These are phyloP conservation scores for Cochlearia excelsa DNA, from an alignment of 345 rosid genomes.

Conservation along the genomic window DNA sequence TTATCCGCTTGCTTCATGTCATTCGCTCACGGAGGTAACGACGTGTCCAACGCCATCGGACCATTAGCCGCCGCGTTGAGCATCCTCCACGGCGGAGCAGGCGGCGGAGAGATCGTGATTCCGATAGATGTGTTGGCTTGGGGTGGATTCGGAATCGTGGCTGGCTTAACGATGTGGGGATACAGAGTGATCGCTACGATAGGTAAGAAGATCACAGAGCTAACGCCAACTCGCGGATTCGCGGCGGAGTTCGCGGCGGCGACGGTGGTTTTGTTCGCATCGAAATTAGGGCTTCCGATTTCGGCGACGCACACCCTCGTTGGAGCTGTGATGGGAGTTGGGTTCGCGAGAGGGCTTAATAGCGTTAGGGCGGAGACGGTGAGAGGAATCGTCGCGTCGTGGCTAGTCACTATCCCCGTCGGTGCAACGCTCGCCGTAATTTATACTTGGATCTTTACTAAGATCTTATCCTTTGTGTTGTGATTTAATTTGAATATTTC, in stretches of 20 bases:
- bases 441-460: conserved; percentile 89
- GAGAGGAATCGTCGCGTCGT: conserved; percentile 80
- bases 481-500: conserved; percentile 37
- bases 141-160: conserved; percentile 97
- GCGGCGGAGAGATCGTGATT: conserved; percentile 61
- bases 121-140: conserved; percentile 87
- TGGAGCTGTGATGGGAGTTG: conserved; percentile 99
- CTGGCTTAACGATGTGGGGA: conserved; percentile 88
- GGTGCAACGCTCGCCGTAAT: conserved; percentile 77
- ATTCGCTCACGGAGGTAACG: conserved; percentile 93
- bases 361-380: conserved; percentile 88
- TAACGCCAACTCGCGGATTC: conserved; percentile 93
- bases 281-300: conserved; percentile 82
- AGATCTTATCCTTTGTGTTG: conserved; percentile 57
- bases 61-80: conserved; percentile 88
- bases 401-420: conserved; percentile 88
- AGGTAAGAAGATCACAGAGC: conserved; percentile 94
- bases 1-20: conserved; percentile 99
- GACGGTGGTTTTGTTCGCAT: conserved; percentile 83
- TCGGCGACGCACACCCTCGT: conserved; percentile 92
- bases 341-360: conserved; percentile 91
- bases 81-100: conserved; percentile 70
- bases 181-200: conserved; percentile 92
- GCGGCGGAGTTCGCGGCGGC: conserved; percentile 98
- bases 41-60: conserved; percentile 94